Evolutionary conservation across 1,284 basidiomycete genomes (phyloP), one percentile per base, ranked within the genome.

Genomic region (Leccinum discolor): DNA sequence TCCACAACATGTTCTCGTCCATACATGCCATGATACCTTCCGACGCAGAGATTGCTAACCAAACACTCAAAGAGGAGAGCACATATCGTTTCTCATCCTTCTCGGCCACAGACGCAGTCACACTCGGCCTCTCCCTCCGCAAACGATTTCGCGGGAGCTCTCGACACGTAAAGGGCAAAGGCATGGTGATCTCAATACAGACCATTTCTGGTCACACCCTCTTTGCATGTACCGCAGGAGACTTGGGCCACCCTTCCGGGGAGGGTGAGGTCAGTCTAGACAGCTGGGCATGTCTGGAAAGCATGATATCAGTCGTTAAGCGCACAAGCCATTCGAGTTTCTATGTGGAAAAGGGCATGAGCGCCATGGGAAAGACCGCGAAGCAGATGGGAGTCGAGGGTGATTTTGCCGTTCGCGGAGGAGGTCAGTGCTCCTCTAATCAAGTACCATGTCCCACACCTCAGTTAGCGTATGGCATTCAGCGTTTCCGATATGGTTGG

Each of bases 401-500:
- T 21, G 89, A 92, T 66, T 82, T 84, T 69, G 78, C 84, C 60
- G 84, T 92, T 58, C 85, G 86, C 67, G 92, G 92, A 62, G 92
- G 92, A 79, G 92, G 91, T 93, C 69, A 77, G 87, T 80, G 26
- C 29, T 26, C 5, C 40, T 59, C 40, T 8, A 16, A 60, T 60
- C 38, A 26, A 47, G 14, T n/a, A n/a, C 5, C 8, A 64, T n/a
- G 61, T 56, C 16, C 52, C 21, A 23, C 5, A 42, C 52, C 62
- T 66, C 64, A 67, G 64, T 65, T 12, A 40, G 58, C 18, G 23
- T 60, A 63, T 62, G 67, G 63, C 47, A 64, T 65, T 38, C 58
- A 93, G 91, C 92, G 1, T 93, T 92, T 81, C 91, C 91, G 14
- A 87, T 93, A 70, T 93, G 91, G 91, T 78, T 93, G 64, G 88